Percentiles rank a stretch among this genome's conserved stretches.
These are phyloP conservation scores for Pulveroboletus sp. DNA, from an alignment of 768 basidiomycete species.

Conservation along the genomic window DNA sequence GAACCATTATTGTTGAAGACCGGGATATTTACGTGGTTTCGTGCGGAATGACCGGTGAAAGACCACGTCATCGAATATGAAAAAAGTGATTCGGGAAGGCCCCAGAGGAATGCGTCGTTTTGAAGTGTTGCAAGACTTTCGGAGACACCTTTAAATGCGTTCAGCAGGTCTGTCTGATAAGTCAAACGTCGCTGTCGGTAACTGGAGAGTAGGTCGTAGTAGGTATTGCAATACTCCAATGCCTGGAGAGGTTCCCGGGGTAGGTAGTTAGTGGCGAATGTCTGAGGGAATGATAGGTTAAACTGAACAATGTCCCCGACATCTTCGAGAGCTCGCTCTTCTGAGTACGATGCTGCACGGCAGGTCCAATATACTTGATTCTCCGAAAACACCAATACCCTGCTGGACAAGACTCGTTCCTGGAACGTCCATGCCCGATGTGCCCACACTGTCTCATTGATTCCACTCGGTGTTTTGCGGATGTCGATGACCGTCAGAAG, in stretches of 20 bases:
- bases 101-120: slow-evolving; percentile 12
- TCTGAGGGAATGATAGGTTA: neutral
- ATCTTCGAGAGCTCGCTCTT: slow-evolving; percentile 12
- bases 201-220: neutral
- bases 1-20: slow-evolving; percentile 5
- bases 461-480: neutral
- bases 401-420: slow-evolving; percentile 14
- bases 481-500: slow-evolving; percentile 12
- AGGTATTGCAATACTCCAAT: neutral
- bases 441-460: slow-evolving; percentile 9
- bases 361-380: slow-evolving; percentile 18
- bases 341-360: slow-evolving; percentile 3
- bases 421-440: slow-evolving; percentile 19
- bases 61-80: slow-evolving; percentile 9
- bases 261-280: neutral
- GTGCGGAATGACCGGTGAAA: neutral
- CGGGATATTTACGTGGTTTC: slow-evolving; percentile 1
- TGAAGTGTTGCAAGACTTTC: slow-evolving; percentile 9
- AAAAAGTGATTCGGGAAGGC: slow-evolving; percentile 14
- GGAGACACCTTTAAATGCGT: slow-evolving; percentile 14
- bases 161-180: slow-evolving; percentile 13
- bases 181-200: slow-evolving; percentile 12
- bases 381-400: slow-evolving; percentile 16
- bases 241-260: neutral
- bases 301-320: neutral